Base-by-base conservation (phyloP, 1,139 yeast genomes). In the Sugiyamaella xylanicola region DNA sequence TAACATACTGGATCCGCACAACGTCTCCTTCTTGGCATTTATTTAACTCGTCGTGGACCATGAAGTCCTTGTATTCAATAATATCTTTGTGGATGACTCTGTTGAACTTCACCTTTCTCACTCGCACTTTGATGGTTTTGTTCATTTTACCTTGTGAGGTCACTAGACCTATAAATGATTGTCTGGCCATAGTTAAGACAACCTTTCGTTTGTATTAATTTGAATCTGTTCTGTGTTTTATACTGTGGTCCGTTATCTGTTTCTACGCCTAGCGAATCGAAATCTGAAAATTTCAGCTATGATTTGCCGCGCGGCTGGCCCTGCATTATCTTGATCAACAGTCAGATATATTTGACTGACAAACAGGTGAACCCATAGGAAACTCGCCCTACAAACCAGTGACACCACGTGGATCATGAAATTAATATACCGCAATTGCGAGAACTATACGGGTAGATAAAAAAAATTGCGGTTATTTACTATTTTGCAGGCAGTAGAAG, bases 91-190 rank as follows among this genome's bases (percentile, higher is more conserved):
- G 65, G 37, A 61, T 60, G 17, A 61, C 57, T 21, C 65, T 62
- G 57, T 65, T 63, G 60, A 59, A 64, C 55, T 64, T 63, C 43
- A 60, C 48, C 49, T 71, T 68, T 69, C 87, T 87, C 45, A 93
- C 93, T 59, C 97, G 82, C 59, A 93, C 98, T 76, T 91, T 92
- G 62, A 93, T 92, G 61, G 98, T 92, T 77, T 93, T 93, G 73
- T 82, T 80, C 97, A 92, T 92, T 71, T 90, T 90, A 47, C 98
- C 98, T 70, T 91, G 97, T 56, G 97, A 89, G 41, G 90, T 85
- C 64, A 93, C 98, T 71, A 90, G 84, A 54, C 99, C 99, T 54
- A 90, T 77, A 68, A 92, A 89, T 71, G 89, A 90, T 66, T 89
- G 96, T 74, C 90, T 85, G 56, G 93, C 91, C 96, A 89, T 91